Evolutionary conservation across 345 rosid genomes (phyloP).

Genomic region (Alliaria petiolata): DNA sequence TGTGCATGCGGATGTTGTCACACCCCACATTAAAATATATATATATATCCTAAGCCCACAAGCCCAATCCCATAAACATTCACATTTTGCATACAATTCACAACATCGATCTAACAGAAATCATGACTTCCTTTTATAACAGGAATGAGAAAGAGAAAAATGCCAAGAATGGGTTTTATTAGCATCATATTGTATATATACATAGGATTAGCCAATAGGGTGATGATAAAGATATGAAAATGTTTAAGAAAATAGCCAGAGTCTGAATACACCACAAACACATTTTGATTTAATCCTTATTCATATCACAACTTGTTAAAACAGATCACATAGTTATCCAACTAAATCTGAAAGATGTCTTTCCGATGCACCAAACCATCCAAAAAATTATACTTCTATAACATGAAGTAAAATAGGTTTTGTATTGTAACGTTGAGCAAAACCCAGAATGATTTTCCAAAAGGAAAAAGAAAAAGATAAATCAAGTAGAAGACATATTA

Average conservation of each 20-base stretch:
- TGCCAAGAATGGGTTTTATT: neutral
- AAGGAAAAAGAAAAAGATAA: neutral
- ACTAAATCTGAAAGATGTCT: neutral
- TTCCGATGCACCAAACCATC: neutral
- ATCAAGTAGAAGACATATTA: conserved; percentile 39
- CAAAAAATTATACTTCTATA: neutral
- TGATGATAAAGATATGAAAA: neutral
- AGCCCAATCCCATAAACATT: too few relatives aligned
- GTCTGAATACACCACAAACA: neutral
- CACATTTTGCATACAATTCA: too few relatives aligned
- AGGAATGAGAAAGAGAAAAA: neutral
- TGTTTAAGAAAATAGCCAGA: neutral
- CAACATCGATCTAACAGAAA: too few relatives aligned
- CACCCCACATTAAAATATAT: too few relatives aligned
- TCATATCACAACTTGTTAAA: neutral
- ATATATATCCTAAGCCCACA: too few relatives aligned
- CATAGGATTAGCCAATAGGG: neutral
- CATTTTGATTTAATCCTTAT: neutral
- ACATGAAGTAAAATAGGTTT: neutral
- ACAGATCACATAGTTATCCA: neutral
- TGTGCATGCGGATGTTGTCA: too few relatives aligned
- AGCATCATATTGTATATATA: neutral
- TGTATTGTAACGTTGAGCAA: neutral
- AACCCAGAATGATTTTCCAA: neutral
- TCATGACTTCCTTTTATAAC: too few relatives aligned